These are phyloP conservation scores for Xylariaceae sp. DNA, from an alignment of 2,329 filamentous ascomycete genomes.

Conservation along the genomic window DNA sequence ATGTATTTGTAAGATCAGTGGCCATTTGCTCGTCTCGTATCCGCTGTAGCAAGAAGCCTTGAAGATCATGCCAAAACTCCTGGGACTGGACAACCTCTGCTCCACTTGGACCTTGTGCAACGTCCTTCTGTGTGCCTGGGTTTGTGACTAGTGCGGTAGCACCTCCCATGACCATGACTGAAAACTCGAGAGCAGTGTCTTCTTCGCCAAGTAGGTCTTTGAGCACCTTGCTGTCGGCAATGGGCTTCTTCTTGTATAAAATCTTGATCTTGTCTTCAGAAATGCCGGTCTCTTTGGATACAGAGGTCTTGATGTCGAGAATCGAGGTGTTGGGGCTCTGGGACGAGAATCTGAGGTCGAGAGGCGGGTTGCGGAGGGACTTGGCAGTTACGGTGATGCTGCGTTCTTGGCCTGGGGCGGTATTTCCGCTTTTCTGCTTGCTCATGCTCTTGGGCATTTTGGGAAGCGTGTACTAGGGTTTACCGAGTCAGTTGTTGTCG, in stretches of 20 bases:
- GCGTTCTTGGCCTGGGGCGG: slow-evolving; percentile 50
- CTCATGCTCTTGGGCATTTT: slow-evolving; percentile 58
- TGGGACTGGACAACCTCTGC: slow-evolving; percentile 61
- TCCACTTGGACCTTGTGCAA: slow-evolving; percentile 52
- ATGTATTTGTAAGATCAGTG: slow-evolving; percentile 60
- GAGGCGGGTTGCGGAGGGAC: slow-evolving; percentile 70
- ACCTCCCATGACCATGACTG: slow-evolving; percentile 84
- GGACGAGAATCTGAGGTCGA: slow-evolving; percentile 62
- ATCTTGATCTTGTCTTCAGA: slow-evolving; percentile 79
- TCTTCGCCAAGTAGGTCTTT: slow-evolving; percentile 61
- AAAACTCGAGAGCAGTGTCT: slow-evolving; percentile 63
- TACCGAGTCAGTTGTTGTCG: not conserved
- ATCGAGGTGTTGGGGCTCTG: slow-evolving; percentile 67
- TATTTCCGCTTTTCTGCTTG: slow-evolving; percentile 36
- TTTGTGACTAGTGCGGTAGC: slow-evolving; percentile 40
- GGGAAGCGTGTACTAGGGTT: slow-evolving; percentile 64
- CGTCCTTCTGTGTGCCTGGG: slow-evolving; percentile 40
- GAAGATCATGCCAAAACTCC: slow-evolving; percentile 83
- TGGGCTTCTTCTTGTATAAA: slow-evolving; percentile 81
- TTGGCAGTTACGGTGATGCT: slow-evolving; percentile 61
- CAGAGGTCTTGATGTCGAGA: slow-evolving; percentile 69
- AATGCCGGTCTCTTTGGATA: slow-evolving; percentile 60
- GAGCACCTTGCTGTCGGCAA: slow-evolving; percentile 71
- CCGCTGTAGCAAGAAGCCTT: slow-evolving; percentile 74
- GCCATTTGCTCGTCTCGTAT: slow-evolving; percentile 67